Evolutionary conservation across 2,329 filamentous ascomycete species (phyloP).

Genomic region (Colletotrichum nymphaeae): DNA sequence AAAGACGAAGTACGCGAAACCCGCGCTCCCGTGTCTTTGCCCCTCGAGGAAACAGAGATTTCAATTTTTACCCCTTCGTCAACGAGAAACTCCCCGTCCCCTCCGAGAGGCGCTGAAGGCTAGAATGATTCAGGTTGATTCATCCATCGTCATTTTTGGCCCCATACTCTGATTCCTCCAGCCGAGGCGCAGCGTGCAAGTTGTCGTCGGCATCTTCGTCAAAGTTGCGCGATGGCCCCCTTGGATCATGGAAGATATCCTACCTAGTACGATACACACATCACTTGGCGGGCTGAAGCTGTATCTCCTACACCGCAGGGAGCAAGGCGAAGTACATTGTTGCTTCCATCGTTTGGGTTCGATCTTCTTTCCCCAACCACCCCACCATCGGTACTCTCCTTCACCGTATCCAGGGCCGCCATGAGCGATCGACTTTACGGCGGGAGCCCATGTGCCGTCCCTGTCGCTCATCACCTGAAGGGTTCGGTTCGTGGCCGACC

Average conservation of each 20-base stretch:
- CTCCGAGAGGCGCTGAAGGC: conserved; percentile 1
- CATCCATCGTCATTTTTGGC: conserved; percentile 17
- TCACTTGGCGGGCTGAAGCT: conserved; percentile 13
- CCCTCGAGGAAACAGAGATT: not conserved
- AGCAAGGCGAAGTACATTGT: conserved; percentile 5
- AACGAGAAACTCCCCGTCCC: conserved; percentile 1
- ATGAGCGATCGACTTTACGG: conserved; percentile 22
- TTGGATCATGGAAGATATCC: conserved; percentile 8
- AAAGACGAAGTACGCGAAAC: not conserved
- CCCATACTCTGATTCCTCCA: not conserved
- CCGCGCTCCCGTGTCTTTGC: not conserved
- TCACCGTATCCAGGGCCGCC: conserved; percentile 31
- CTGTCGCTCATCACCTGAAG: conserved; percentile 34
- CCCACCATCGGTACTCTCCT: not conserved
- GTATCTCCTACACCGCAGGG: conserved; percentile 1
- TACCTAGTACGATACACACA: not conserved
- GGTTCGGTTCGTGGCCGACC: conserved; percentile 1
- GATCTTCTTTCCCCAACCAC: not conserved
- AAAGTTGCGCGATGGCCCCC: not conserved
- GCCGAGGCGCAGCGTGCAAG: conserved; percentile 17
- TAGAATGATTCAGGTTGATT: conserved; percentile 24
- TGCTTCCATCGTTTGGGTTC: not conserved
- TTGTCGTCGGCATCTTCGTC: conserved; percentile 26
- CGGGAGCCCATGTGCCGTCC: conserved; percentile 30
- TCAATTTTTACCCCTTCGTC: not conserved